A percentile compares a stretch with the other conserved stretches of the same genome.
phyloP scores from a whole-genome alignment of 768 basidiomycete species.

The Agaricus blazei region DNA sequence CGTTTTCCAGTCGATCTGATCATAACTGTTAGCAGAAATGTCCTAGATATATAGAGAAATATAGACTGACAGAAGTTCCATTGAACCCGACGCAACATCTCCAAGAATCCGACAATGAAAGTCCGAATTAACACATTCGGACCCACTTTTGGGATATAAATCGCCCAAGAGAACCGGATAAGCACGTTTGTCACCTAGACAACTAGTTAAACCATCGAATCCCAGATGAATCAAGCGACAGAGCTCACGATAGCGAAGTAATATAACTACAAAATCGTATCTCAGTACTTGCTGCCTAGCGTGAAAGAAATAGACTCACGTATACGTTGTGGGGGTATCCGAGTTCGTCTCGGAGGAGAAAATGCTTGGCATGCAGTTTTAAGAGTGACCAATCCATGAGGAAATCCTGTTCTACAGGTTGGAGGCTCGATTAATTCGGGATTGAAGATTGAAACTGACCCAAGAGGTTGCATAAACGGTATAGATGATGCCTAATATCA shows the following conservation, averaged over 20 bases:
- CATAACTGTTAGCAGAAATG: not conserved
- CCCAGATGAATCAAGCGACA: not conserved
- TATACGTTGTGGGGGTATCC: slow-evolving; percentile 61
- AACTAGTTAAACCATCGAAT: not conserved
- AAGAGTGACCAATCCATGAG: slow-evolving; percentile 92
- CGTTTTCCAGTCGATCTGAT: slow-evolving; percentile 48
- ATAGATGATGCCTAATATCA: slow-evolving; percentile 56
- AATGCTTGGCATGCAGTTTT: slow-evolving; percentile 47
- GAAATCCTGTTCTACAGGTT: slow-evolving; percentile 50
- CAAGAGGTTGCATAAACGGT: slow-evolving; percentile 73
- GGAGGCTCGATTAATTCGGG: not conserved
- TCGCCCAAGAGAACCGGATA: slow-evolving; percentile 78
- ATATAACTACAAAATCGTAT: slow-evolving; percentile 48
- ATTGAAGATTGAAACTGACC: slow-evolving; percentile 40
- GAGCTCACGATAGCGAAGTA: slow-evolving; percentile 69
- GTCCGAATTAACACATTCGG: slow-evolving; percentile 48
- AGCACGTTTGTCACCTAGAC: slow-evolving; percentile 64
- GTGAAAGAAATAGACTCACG: slow-evolving; percentile 32
- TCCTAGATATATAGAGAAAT: not conserved
- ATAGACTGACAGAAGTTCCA: slow-evolving; percentile 87
- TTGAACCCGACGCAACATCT: slow-evolving; percentile 75
- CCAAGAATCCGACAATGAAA: slow-evolving; percentile 66
- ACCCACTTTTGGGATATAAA: slow-evolving; percentile 59
- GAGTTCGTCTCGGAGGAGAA: slow-evolving; percentile 68
- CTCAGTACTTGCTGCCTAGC: not conserved